phyloP scores from a whole-genome alignment of 768 basidiomycete species.

The Phlebiopsis flavidoalba region DNA sequence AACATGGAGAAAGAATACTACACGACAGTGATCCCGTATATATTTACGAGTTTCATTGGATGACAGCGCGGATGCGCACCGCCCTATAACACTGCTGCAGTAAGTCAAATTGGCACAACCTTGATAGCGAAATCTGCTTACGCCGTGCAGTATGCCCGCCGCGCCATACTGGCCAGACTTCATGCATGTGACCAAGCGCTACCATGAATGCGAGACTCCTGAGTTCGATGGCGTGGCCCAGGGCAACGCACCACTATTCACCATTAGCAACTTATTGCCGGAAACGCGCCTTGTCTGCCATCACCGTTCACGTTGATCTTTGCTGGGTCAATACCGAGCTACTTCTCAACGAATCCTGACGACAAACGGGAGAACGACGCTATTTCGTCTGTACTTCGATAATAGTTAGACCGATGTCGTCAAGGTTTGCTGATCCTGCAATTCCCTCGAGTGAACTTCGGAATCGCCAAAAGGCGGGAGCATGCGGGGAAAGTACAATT shows the following conservation, averaged over 20 bases:
- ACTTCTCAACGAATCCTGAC: conserved; percentile 87
- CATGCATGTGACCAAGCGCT: conserved; percentile 85
- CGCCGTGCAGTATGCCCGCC: conserved; percentile 94
- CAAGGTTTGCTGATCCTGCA: conserved; percentile 76
- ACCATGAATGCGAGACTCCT: conserved; percentile 92
- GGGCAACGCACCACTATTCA: conserved; percentile 84
- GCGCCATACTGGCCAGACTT: conserved; percentile 92
- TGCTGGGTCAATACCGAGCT: conserved; percentile 73
- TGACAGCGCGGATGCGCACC: conserved; percentile 88
- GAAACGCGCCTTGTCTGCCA: conserved; percentile 9
- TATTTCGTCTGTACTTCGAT: conserved; percentile 99
- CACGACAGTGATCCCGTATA: not conserved
- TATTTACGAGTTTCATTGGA: conserved; percentile 80
- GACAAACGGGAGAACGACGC: conserved; percentile 95
- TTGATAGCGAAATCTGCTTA: conserved; percentile 36
- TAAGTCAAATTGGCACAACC: not conserved
- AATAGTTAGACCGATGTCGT: conserved; percentile 90
- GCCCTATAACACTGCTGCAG: conserved; percentile 45
- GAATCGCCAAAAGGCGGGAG: conserved; percentile 90
- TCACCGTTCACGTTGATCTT: conserved; percentile 89
- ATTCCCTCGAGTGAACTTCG: conserved; percentile 78
- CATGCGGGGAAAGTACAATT: conserved; percentile 94
- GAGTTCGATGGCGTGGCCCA: conserved; percentile 97
- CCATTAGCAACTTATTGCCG: conserved; percentile 14
- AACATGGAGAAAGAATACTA: not conserved